These are phyloP conservation scores for Pyrus betulifolia DNA, from an alignment of 306 rosid genomes.

Conservation along the genomic window DNA sequence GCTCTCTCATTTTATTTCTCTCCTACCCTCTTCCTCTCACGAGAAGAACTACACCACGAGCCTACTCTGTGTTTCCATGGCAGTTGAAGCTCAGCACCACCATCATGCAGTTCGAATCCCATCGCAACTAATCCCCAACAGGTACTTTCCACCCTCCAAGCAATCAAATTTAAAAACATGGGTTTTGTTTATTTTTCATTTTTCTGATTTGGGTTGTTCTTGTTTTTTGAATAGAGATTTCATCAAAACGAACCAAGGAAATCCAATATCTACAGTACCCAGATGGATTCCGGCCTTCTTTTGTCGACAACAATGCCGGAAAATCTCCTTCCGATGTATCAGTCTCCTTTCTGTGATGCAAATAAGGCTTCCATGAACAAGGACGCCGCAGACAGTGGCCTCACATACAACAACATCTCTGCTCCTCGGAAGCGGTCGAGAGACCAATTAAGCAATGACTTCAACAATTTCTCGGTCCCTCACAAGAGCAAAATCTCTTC, in stretches of 20 bases:
- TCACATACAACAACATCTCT: constrained; percentile 30
- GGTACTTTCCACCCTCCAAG: constrained; percentile 12
- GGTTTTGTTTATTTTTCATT: not conserved
- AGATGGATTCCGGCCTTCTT: constrained; percentile 31
- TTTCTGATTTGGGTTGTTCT: not conserved
- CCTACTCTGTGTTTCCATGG: constrained; percentile 32
- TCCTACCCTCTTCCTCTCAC: not conserved
- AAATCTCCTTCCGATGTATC: constrained; percentile 24
- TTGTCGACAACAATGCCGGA: constrained; percentile 33
- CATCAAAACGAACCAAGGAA: constrained; percentile 15
- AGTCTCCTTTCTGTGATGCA: constrained; percentile 29
- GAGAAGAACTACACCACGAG: not conserved
- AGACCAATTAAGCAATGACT: constrained; percentile 11
- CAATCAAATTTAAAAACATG: not conserved
- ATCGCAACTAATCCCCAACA: constrained; percentile 42
- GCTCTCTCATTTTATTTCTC: constrained; percentile 8
- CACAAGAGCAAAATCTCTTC: constrained; percentile 10
- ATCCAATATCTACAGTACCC: constrained; percentile 12
- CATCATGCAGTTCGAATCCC: constrained; percentile 43
- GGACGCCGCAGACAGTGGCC: constrained; percentile 53
- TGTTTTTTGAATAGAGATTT: constrained; percentile 38
- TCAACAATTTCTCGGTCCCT: not conserved
- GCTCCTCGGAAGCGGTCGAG: constrained; percentile 32
- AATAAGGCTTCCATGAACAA: constrained; percentile 29
- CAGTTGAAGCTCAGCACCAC: constrained; percentile 61